phyloP scores from a whole-genome alignment of 2,329 filamentous ascomycete species.

The Venturia nashicola region DNA sequence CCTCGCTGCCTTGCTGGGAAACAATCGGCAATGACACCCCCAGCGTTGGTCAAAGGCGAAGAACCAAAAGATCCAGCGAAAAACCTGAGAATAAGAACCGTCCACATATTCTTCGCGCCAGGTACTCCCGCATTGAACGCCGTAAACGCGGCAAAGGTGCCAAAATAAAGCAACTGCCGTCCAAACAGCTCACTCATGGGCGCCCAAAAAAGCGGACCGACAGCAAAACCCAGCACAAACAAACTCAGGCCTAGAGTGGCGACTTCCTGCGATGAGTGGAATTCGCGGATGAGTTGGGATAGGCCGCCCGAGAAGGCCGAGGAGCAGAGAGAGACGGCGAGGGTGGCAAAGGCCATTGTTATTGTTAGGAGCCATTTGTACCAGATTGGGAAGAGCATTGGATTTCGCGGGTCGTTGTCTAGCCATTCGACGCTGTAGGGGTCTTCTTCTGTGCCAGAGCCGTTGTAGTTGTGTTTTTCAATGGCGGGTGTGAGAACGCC shows the following conservation, averaged over 20 bases:
- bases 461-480: slow-evolving; percentile 27
- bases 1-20: slow-evolving; percentile 43
- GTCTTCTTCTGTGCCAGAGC: slow-evolving; percentile 30
- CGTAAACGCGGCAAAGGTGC: slow-evolving; percentile 45
- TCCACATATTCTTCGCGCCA: slow-evolving; percentile 44
- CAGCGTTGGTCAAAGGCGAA: slow-evolving; percentile 49
- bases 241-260: slow-evolving; percentile 30
- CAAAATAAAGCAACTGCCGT: slow-evolving; percentile 43
- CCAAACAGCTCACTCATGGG: slow-evolving; percentile 13
- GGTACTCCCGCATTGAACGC: slow-evolving; percentile 50
- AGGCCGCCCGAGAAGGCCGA: slow-evolving; percentile 28
- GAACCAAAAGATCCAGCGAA: slow-evolving; percentile 52
- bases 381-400: slow-evolving; percentile 24
- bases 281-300: slow-evolving; percentile 25
- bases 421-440: slow-evolving; percentile 35
- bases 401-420: slow-evolving; percentile 33
- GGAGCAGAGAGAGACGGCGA: slow-evolving; percentile 31
- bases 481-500: slow-evolving; percentile 25
- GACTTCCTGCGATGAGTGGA: slow-evolving; percentile 26
- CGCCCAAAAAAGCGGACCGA: slow-evolving; percentile 21
- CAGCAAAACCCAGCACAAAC: slow-evolving; percentile 30
- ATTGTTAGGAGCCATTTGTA: slow-evolving; percentile 31
- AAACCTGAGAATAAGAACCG: slow-evolving; percentile 55
- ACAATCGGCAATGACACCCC: slow-evolving; percentile 51
- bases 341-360: slow-evolving; percentile 29